phyloP scores from a whole-genome alignment of 2,329 filamentous ascomycete genomes.

The Scedosporium dehoogii region DNA sequence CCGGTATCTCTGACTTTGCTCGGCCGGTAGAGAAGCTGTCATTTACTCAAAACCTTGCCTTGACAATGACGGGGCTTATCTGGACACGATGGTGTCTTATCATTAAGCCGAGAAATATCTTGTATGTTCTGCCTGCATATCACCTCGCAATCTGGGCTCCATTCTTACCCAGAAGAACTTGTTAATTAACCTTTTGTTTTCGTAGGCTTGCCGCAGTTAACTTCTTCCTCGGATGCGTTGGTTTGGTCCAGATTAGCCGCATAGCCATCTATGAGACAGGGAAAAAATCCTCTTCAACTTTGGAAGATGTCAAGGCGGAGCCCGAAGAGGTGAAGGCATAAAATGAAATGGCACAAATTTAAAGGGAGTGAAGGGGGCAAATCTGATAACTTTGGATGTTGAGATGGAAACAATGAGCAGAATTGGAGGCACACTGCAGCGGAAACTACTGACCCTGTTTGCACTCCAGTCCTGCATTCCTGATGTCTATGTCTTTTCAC shows the following conservation, averaged over 20 bases:
- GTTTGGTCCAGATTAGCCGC: slow-evolving; percentile 69
- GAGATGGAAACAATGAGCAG: too few relatives aligned
- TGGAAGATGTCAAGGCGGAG: slow-evolving; percentile 31
- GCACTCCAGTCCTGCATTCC: too few relatives aligned
- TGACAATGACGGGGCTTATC: slow-evolving; percentile 86
- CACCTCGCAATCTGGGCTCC: not conserved
- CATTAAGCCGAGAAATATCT: slow-evolving; percentile 86
- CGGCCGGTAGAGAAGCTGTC: slow-evolving; percentile 90
- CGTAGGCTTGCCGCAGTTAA: slow-evolving; percentile 82
- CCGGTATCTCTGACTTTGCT: slow-evolving; percentile 82
- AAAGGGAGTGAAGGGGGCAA: not conserved
- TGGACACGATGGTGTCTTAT: slow-evolving; percentile 99
- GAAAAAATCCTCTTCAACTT: slow-evolving; percentile 34
- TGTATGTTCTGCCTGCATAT: slow-evolving; percentile 41
- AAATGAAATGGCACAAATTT: slow-evolving; percentile 13
- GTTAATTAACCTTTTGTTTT: slow-evolving; percentile 5
- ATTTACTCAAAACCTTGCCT: slow-evolving; percentile 79
- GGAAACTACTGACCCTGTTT: too few relatives aligned
- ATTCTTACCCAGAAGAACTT: not conserved
- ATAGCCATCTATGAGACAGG: slow-evolving; percentile 60
- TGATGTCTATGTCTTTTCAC: too few relatives aligned
- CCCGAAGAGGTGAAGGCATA: slow-evolving; percentile 20
- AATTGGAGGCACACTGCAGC: too few relatives aligned
- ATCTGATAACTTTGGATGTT: not conserved
- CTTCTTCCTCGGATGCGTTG: slow-evolving; percentile 91